phyloP scores from a whole-genome alignment of 305 asterid genomes.

The Withania somnifera region DNA sequence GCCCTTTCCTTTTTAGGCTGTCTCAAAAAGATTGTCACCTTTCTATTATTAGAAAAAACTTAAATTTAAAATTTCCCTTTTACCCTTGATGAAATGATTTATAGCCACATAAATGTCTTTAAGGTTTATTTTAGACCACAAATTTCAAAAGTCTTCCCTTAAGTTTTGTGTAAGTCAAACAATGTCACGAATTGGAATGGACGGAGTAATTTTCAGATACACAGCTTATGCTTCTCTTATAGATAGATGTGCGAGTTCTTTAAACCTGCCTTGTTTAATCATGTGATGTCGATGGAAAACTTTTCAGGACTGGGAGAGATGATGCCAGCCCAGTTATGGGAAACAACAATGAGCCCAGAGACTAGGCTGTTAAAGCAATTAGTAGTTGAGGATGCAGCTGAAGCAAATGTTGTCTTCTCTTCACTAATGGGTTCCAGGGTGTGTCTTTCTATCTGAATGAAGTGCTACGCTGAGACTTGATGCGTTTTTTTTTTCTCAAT shows the following conservation, averaged over 20 bases:
- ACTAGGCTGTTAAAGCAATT: conserved; percentile 69
- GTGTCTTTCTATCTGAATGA: neutral
- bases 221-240: neutral
- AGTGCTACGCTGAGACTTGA: neutral
- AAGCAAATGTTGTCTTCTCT: conserved; percentile 75
- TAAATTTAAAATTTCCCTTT: neutral
- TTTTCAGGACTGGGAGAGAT: conserved; percentile 91
- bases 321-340: conserved; percentile 98
- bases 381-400: conserved; percentile 81
- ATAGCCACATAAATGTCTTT: neutral
- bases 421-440: conserved; percentile 95
- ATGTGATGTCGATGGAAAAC: neutral
- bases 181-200: neutral
- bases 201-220: neutral
- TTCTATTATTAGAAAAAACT: neutral
- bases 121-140: neutral
- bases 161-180: neutral
- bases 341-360: conserved; percentile 84
- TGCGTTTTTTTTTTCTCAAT: neutral
- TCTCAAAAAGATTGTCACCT: neutral
- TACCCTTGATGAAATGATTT: neutral
- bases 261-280: neutral
- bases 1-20: neutral
- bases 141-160: neutral
- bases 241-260: neutral